Base-by-base conservation (phyloP, 2,329 filamentous ascomycete genomes). In the Aspergillus tubingensis region DNA sequence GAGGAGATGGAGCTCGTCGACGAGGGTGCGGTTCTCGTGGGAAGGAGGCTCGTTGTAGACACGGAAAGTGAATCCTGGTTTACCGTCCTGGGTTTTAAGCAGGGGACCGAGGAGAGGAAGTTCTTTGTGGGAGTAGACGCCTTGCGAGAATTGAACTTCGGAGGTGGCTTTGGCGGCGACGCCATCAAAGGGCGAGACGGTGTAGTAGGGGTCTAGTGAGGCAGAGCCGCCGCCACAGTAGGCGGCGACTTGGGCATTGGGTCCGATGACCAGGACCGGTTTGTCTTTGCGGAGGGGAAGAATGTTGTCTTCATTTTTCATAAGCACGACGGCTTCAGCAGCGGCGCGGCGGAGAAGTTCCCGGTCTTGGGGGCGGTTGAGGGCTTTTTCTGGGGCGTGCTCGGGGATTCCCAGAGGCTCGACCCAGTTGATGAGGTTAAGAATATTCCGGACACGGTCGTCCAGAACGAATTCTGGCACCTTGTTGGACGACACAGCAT, bases 281-380 rank as follows among this genome's bases (percentile, higher is more conserved):
- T 80, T 77, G 23, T 74, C 72, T 50, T 77, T 79, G 41, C 76
- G 74, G 55, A 85, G 70, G 0, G 90, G 90, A 1, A 93, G 79
- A 0, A 88, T 72, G 13, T 79, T 79, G 39, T 83, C 82, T 11
- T 91, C 83, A 65, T 93, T 93, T 77, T 92, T 91, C 52, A 92
- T 77, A 11, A 93, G 80, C 1, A 92, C 89, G 8, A 91, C 86
- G 3, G 86, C 86, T 70, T 92, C 88, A 4, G 86, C 84, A 17
- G 88, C 88, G 23, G 90, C 81, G 57, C 83, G 81, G 17, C 90
- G 83, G 21, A 91, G 82, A 49, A 92, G 78, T 15, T 81, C 83
- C 4, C 87, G 83, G 39, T 86, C 86, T 71, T 89, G 83, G 0
- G 83, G 81, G 0, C 84, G 88, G 68, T 91, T 80, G 7, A 81